These are phyloP conservation scores for Populus euphratica DNA, from an alignment of 345 rosid genomes.

Conservation along the genomic window DNA sequence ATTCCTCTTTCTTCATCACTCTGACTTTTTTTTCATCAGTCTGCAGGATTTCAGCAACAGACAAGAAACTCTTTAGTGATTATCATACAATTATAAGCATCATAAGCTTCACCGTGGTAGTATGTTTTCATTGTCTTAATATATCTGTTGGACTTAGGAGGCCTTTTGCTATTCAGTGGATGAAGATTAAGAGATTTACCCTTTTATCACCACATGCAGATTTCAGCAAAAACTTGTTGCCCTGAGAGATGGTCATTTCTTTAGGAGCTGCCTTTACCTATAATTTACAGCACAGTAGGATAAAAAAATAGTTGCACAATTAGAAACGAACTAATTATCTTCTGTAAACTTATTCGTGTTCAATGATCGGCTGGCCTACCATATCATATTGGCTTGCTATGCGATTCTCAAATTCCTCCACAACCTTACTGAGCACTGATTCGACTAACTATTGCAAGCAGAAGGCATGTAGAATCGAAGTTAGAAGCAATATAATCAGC, in stretches of 20 bases:
- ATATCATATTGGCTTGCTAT: slow-evolving; percentile 56
- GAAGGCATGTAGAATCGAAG: slow-evolving; percentile 4
- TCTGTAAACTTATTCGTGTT: not conserved
- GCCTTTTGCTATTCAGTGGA: slow-evolving; percentile 5
- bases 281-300: slow-evolving; percentile 17
- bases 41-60: slow-evolving; percentile 32
- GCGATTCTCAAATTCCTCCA: slow-evolving; percentile 81
- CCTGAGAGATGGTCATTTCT: slow-evolving; percentile 39
- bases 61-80: not conserved
- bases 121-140: not conserved
- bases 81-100: not conserved
- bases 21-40: slow-evolving; percentile 50
- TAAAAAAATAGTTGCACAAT: not conserved
- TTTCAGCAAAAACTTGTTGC: slow-evolving; percentile 43
- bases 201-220: slow-evolving; percentile 42
- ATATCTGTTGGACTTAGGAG: not conserved
- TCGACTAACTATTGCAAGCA: slow-evolving; percentile 67
- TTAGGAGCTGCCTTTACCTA: slow-evolving; percentile 48
- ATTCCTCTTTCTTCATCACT: slow-evolving; percentile 47
- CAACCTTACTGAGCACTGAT: slow-evolving; percentile 80
- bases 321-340: slow-evolving; percentile 1
- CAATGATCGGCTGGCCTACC: slow-evolving; percentile 43
- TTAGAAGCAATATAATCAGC: slow-evolving; percentile 14
- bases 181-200: slow-evolving; percentile 39
- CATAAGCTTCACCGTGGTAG: not conserved